Percentiles rank a stretch among this genome's conserved stretches.
Conservation (phyloP, 1,284 basidiomycete species). For the Amylostereum areolatum region DNA sequence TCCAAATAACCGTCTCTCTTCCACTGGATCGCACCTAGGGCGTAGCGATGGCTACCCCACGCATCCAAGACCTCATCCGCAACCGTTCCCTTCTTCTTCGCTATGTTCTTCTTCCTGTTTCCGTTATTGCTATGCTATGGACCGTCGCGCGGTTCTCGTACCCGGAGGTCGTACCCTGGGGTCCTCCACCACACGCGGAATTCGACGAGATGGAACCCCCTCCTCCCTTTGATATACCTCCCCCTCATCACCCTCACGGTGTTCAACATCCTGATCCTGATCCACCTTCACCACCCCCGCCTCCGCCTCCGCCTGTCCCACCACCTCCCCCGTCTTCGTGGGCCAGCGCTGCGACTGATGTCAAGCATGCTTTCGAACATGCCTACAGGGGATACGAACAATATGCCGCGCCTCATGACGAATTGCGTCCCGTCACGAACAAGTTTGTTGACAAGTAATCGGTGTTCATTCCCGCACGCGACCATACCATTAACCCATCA, state of each 20-base stretch:
- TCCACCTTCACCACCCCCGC: constrained; percentile 17
- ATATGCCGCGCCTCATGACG: constrained; percentile 52
- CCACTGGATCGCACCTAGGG: neutral
- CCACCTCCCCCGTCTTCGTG: constrained; percentile 13
- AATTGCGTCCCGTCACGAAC: constrained; percentile 42
- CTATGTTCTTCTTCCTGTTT: constrained; percentile 4
- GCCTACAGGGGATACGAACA: constrained; percentile 49
- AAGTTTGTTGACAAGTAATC: constrained; percentile 24
- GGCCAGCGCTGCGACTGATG: constrained; percentile 27
- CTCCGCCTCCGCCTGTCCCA: constrained; percentile 17
- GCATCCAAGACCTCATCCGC: neutral
- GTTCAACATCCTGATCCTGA: constrained; percentile 13
- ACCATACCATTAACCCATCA: neutral
- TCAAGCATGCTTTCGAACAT: constrained; percentile 51
- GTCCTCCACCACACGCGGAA: neutral
- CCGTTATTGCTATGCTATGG: constrained; percentile 4
- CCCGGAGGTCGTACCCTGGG: neutral
- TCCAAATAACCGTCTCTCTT: neutral
- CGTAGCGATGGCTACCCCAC: neutral
- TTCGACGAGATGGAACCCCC: neutral
- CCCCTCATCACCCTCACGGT: neutral
- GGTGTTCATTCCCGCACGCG: neutral
- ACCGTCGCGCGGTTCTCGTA: neutral
- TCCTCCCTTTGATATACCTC: neutral
- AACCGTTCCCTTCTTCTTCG: constrained; percentile 3